Conservation (phyloP, 345 rosid genomes). For the Psidium guajava region DNA sequence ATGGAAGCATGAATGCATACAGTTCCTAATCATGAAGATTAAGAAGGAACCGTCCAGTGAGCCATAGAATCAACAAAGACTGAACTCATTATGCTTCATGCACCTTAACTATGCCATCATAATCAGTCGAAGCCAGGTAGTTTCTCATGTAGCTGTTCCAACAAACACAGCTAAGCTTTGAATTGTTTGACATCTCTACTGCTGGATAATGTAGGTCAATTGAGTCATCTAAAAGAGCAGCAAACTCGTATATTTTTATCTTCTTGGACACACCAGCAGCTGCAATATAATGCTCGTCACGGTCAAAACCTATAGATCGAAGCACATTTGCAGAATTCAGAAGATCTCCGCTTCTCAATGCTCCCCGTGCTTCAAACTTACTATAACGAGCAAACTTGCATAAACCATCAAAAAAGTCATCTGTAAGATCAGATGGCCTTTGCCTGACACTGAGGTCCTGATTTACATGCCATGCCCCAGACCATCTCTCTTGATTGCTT, state of each 20-base stretch:
- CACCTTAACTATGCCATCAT: conserved; percentile 83
- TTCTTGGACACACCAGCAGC: conserved; percentile 88
- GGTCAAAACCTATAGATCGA: conserved; percentile 72
- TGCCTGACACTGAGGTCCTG: conserved; percentile 18
- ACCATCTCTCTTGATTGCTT: conserved; percentile 18
- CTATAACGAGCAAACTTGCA: conserved; percentile 69
- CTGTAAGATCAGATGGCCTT: conserved; percentile 34
- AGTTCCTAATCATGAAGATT: not conserved
- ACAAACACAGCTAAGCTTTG: conserved; percentile 76
- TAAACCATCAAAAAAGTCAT: conserved; percentile 68
- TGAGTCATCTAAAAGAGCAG: conserved; percentile 55
- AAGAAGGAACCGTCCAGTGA: not conserved
- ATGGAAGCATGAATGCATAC: not conserved
- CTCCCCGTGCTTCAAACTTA: conserved; percentile 70
- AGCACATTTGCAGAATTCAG: conserved; percentile 67
- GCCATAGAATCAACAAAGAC: not conserved
- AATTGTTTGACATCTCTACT: conserved; percentile 71
- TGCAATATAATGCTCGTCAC: conserved; percentile 68
- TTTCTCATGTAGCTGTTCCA: conserved; percentile 89
- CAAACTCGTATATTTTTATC: conserved; percentile 75
- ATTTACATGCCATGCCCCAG: conserved; percentile 17
- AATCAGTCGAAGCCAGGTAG: conserved; percentile 84
- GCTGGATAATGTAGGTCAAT: conserved; percentile 73
- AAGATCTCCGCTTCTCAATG: conserved; percentile 62
- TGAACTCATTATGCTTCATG: not conserved